Evolutionary conservation across 352 stramenopile species (phyloP), one percentile per base, ranked within the genome.

Genomic region (Albugo candida): DNA sequence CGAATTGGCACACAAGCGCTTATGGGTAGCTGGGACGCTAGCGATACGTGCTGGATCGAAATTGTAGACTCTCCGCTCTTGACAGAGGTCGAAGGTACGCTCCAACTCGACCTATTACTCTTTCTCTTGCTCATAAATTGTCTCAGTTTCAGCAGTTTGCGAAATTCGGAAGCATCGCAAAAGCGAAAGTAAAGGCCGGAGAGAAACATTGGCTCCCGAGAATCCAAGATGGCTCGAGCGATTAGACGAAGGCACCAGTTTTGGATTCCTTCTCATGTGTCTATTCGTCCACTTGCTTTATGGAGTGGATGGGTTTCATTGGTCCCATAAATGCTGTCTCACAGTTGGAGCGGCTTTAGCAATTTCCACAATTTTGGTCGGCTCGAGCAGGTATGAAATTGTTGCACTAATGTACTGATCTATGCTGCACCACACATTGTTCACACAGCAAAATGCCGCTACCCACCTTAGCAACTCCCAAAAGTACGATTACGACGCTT

Each of bases 21-120:
- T 19, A 85, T 85, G 70, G 71, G 72, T n/a, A 84, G 66, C 36
- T 88, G 76, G 76, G 76, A 88, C 42, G 72, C 72, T n/a, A 70
- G 65, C 4, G 65, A 72, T 20, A 56, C 70, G 3, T 81, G 64
- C 51, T 88, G 76, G 76, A 80, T 88, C 48, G 76, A 88, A 51
- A 63, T 83, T 27, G 59, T 62, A 12, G 73, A 83, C 41, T 62
- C 69, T 1, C 66, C 74, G 8, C 59, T 62, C n/a, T 60, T 63
- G 2, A 85, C 72, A 0, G 72, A 88, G 54, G 70, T 88, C 36
- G 68, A 85, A 67, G 64, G 63, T 73, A 45, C 16, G 38, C 17
- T 24, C 38, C 8, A 8, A 43, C 20, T 24, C 17, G 36, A 41
- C 16, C 16, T 41, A 24, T 8, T 19, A 43, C 17, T 19, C 38